Evolutionary conservation across 2,329 filamentous ascomycete genomes (phyloP), one percentile per base, ranked within the genome.

Genomic region (Sporothrix globosa): DNA sequence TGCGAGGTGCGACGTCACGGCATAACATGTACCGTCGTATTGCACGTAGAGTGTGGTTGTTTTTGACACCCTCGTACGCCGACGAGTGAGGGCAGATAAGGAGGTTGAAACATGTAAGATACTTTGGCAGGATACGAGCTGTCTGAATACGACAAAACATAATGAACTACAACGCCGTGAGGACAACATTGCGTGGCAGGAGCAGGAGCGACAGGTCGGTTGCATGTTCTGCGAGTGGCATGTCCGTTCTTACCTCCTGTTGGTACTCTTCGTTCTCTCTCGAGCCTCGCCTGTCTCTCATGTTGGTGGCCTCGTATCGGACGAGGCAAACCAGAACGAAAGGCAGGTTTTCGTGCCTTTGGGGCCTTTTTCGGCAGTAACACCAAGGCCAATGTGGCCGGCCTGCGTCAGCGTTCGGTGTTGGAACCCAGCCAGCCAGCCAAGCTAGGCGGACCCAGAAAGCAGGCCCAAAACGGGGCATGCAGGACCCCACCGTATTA

Each of bases 401-500:
- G 56, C 27, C 58, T 63, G 58, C 58, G 58, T 63, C 58, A 63
- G 58, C 58, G 39, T 44, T 63, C 39, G n/a, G 58, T 34, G 58
- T n/a, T 63, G 39, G 58, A 21, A 17, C 11, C 56, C 30, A 34
- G 27, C 53, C 53, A 34, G 27, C 53, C 53, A 27, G 52, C 24
- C 21, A 52, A 52, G 50, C 50, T 7, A 52, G 21, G n/a, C 50
- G 39, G 56, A 48, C 3, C 11, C 44, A 48, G 44, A 13, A 17
- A 1, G 19, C 39, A 44, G 13, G 11, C 17, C 53, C 53, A 39
- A 30, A 11, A 39, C 27, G 9, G 17, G 5, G 58, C 39, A 61
- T 44, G 56, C 58, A 63, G 58, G 58, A 63, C 58, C 58, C 58
- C 58, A 63, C 58, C 11, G 39, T 6, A 39, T 4, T 6, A 39